Base-by-base conservation (phyloP, 495 filamentous ascomycete species). In the Durotheca rogersii region DNA sequence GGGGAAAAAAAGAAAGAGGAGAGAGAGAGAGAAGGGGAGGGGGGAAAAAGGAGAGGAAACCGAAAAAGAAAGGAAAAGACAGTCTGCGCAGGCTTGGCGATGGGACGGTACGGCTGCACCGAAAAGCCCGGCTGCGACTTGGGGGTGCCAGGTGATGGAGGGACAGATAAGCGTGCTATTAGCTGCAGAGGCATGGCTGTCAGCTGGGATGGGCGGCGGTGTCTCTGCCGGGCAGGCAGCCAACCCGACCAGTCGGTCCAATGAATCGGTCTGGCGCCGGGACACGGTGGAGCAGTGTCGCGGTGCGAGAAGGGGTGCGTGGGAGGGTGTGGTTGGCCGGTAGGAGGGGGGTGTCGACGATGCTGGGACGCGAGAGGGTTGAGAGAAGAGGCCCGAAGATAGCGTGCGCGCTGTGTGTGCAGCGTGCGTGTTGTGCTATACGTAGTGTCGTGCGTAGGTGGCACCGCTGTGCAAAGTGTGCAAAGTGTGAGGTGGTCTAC, bases 261-360 rank as follows among this genome's bases (percentile, higher is more conserved):
- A 10, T 43, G 27, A 47, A 27, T 21, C 6, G 48, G 21, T 43
- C 48, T 46, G 35, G 53, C 52, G 46, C 46, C 53, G 47, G 47
- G 52, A 61, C 49, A 34, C 56, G 21, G 60, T 58, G 62, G 62
- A 57, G 50, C 53, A 25, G 56, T 60, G 61, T 65, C 62, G 58
- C 62, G 52, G 49, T 62, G 47, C 50, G 21, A 41, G 53, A 49
- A 38, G 31, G 31, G 47, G 56, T 52, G 60, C 53, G 62, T 63
- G 56, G 52, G 62, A 45, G 29, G 35, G 29, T 51, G 27, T 63
- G 44, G 58, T 51, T 66, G 60, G 62, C 41, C 20, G 16, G 43
- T 30, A 36, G 35, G 11, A n/a, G n/a, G n/a, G n/a, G n/a, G n/a
- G n/a, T n/a, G n/a, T n/a, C n/a, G n/a, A n/a, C n/a, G n/a, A n/a